Evolutionary conservation across 768 basidiomycete species (phyloP).

Genomic region (Polyporus arcularius): DNA sequence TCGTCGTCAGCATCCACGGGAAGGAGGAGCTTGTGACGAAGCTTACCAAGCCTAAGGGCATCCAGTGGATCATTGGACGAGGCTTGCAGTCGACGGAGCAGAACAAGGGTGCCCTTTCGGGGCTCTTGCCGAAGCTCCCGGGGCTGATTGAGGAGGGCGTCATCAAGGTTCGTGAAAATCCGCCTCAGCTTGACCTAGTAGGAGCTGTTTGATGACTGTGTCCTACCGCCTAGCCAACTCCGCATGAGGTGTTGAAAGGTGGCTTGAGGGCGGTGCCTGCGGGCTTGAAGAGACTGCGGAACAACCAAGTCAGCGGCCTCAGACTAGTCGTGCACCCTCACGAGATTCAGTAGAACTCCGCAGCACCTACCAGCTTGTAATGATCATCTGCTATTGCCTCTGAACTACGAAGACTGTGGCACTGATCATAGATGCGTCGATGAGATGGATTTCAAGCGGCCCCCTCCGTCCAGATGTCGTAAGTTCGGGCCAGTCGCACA

Average conservation of each 20-base stretch:
- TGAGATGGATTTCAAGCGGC: too few relatives aligned
- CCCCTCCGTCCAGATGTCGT: too few relatives aligned
- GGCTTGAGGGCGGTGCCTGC: constrained; percentile 24
- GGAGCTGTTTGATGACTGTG: not conserved
- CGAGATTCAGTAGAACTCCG: constrained; percentile 26
- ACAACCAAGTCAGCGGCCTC: constrained; percentile 36
- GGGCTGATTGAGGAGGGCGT: constrained; percentile 7
- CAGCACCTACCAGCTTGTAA: too few relatives aligned
- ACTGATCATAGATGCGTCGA: too few relatives aligned
- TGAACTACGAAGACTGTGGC: too few relatives aligned
- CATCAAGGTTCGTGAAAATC: not conserved
- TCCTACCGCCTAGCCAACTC: constrained; percentile 22
- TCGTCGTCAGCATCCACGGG: constrained; percentile 8
- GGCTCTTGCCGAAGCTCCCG: constrained; percentile 3
- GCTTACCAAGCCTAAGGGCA: not conserved
- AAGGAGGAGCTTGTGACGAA: not conserved
- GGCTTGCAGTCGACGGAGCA: not conserved
- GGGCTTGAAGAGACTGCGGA: constrained; percentile 22
- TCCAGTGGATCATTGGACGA: not conserved
- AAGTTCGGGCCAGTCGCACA: too few relatives aligned
- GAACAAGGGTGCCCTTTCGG: constrained; percentile 4
- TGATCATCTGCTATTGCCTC: too few relatives aligned
- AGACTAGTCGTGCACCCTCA: constrained; percentile 46
- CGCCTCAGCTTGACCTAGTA: constrained; percentile 20
- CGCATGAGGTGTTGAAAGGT: constrained; percentile 25